A percentile compares a stretch with the other conserved stretches of the same genome.
phyloP scores from a whole-genome alignment of 2,329 filamentous ascomycete genomes.

The Pyrenochaeta sp. region DNA sequence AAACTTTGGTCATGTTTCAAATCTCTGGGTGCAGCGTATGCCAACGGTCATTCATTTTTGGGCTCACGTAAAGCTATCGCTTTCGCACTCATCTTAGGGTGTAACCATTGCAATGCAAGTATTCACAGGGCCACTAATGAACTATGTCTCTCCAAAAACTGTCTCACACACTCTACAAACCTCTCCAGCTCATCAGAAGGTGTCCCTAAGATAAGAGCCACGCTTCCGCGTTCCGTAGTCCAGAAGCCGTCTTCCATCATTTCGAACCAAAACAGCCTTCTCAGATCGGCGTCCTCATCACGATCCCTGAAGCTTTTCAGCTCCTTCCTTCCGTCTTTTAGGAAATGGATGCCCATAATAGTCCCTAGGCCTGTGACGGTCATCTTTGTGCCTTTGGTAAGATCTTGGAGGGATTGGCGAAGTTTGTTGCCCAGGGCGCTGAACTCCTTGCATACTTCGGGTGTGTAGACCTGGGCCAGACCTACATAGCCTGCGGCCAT shows the following conservation, averaged over 20 bases:
- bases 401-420: constrained; percentile 30
- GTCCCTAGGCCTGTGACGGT: constrained; percentile 49
- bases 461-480: constrained; percentile 47
- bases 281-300: constrained; percentile 39
- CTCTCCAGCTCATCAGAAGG: constrained; percentile 43
- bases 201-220: constrained; percentile 48
- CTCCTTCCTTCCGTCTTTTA: constrained; percentile 37
- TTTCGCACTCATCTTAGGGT: too few relatives aligned
- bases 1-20: too few relatives aligned
- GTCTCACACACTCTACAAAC: constrained; percentile 33
- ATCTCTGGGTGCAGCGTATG: too few relatives aligned
- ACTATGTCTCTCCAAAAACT: constrained; percentile 31
- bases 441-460: constrained; percentile 37
- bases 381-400: constrained; percentile 45
- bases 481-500: constrained; percentile 64
- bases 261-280: constrained; percentile 48
- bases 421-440: constrained; percentile 45
- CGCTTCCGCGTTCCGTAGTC: constrained; percentile 44
- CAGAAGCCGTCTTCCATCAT: constrained; percentile 51
- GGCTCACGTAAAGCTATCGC: too few relatives aligned
- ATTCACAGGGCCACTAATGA: constrained; percentile 8
- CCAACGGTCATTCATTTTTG: too few relatives aligned
- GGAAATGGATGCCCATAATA: constrained; percentile 50
- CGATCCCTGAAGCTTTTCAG: constrained; percentile 35
- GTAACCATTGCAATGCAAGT: too few relatives aligned